Evolutionary conservation across 768 basidiomycete genomes (phyloP).

Genomic region (Coprinopsis sp.): DNA sequence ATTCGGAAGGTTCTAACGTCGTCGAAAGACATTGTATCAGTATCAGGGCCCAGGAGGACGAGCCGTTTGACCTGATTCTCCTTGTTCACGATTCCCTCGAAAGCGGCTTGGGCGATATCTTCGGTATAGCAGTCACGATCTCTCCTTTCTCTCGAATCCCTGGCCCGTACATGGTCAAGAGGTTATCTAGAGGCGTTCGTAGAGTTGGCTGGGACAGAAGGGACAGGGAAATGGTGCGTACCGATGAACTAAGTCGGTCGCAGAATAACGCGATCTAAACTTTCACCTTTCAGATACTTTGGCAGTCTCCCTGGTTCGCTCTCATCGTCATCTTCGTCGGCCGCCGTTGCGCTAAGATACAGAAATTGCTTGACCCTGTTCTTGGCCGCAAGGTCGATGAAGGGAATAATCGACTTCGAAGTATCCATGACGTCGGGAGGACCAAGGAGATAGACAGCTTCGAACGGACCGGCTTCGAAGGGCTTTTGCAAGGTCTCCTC

Average conservation of each 20-base stretch:
- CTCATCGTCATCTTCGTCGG: background rate
- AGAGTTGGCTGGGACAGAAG: background rate
- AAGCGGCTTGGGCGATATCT: constrained; percentile 27
- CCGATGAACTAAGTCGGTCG: constrained; percentile 30
- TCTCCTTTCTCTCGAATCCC: constrained; percentile 21
- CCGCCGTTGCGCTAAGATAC: constrained; percentile 19
- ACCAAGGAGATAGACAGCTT: constrained; percentile 29
- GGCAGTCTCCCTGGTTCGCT: constrained; percentile 25
- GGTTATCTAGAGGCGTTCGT: constrained; percentile 30
- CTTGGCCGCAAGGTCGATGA: constrained; percentile 24
- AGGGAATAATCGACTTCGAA: constrained; percentile 21
- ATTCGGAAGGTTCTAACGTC: constrained; percentile 19
- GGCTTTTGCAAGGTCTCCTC: constrained; percentile 13
- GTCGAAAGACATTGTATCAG: constrained; percentile 26
- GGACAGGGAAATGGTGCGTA: background rate
- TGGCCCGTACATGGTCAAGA: constrained; percentile 16
- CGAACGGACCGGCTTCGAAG: constrained; percentile 8
- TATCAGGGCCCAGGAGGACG: constrained; percentile 29
- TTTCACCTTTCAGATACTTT: constrained; percentile 26
- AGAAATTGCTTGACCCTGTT: constrained; percentile 26
- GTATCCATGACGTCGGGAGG: constrained; percentile 16
- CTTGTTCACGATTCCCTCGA: constrained; percentile 23
- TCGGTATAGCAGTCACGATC: constrained; percentile 23
- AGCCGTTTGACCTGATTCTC: constrained; percentile 21
- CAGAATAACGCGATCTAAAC: constrained; percentile 29